Evolutionary conservation across 345 rosid genomes (phyloP).

Genomic region (Mercurialis annua): DNA sequence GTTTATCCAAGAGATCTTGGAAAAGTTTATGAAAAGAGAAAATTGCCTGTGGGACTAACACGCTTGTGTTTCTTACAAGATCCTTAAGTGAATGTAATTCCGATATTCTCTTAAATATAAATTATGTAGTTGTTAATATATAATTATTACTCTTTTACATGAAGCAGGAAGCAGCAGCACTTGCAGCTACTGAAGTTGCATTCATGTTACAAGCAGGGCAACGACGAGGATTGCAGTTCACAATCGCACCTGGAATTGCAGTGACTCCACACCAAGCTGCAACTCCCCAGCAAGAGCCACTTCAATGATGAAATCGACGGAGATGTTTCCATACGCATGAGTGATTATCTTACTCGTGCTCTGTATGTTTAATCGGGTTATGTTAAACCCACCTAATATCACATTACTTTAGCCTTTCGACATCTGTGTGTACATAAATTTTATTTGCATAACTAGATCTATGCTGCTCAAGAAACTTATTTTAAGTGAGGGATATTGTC

Average conservation of each 20-base stretch:
- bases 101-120: too few species aligned
- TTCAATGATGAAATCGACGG: slow-evolving; percentile 21
- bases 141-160: neutral
- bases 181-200: slow-evolving; percentile 26
- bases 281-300: slow-evolving; percentile 45
- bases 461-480: slow-evolving; percentile 10
- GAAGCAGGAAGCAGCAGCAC: slow-evolving; percentile 32
- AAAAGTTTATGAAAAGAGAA: neutral
- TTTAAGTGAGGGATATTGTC: neutral
- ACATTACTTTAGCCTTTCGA: neutral
- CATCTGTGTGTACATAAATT: slow-evolving; percentile 26
- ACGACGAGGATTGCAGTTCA: slow-evolving; percentile 19
- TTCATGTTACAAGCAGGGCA: slow-evolving; percentile 27
- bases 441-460: slow-evolving; percentile 11
- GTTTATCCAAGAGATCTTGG: neutral
- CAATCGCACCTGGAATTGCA: slow-evolving; percentile 20
- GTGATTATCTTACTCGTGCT: neutral
- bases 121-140: neutral
- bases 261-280: slow-evolving; percentile 21
- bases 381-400: neutral
- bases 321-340: neutral
- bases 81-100: neutral
- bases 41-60: neutral
- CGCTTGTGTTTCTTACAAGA: neutral
- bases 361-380: slow-evolving; percentile 10